phyloP scores from a whole-genome alignment of 257 asterid genomes.

The Solanum sitiens region DNA sequence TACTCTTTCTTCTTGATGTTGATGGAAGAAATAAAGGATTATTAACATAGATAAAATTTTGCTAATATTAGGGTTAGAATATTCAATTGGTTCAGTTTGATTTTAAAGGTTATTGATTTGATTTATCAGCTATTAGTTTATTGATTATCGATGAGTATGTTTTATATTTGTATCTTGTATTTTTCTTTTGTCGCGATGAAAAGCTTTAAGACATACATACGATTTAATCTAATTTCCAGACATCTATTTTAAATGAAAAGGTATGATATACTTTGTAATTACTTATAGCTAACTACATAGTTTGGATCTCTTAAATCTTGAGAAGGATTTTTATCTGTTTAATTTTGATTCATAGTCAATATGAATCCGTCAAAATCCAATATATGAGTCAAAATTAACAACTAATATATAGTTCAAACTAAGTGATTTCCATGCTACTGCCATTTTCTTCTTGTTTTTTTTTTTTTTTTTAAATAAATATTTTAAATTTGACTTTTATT shows the following conservation, averaged over 20 bases:
- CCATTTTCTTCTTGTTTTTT: background rate
- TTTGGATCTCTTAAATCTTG: no score
- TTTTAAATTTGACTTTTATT: background rate
- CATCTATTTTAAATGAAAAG: background rate
- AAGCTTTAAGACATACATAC: background rate
- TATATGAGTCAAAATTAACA: background rate
- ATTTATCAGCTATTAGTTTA: no score
- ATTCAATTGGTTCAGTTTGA: no score
- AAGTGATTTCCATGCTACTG: background rate
- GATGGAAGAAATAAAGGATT: background rate
- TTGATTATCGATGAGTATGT: no score
- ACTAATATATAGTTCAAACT: background rate
- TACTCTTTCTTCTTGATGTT: background rate
- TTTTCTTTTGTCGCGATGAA: background rate
- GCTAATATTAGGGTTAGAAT: background rate
- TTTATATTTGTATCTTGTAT: no score
- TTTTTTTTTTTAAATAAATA: background rate
- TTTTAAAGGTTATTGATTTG: no score
- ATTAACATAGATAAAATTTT: background rate
- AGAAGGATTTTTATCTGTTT: no score
- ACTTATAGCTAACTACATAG: background rate
- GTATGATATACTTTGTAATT: background rate
- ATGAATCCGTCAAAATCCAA: background rate
- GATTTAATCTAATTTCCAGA: no score
- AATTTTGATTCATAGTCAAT: background rate